phyloP scores from a whole-genome alignment of 2,329 filamentous ascomycete genomes.

The Didymella glomerata region DNA sequence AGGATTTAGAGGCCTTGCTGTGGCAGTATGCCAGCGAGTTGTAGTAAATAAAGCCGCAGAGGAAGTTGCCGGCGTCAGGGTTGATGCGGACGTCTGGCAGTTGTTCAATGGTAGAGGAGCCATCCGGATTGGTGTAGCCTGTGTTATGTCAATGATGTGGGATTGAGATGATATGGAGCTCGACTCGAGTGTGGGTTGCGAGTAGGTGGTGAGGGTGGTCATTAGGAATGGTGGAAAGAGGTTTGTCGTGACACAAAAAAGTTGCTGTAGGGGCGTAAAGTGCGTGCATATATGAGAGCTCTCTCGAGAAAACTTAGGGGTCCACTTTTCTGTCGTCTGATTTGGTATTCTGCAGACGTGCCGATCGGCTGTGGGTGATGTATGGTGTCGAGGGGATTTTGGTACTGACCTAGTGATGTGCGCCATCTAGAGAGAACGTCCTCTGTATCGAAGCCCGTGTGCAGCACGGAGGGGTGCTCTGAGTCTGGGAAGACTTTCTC shows the following conservation, averaged over 20 bases:
- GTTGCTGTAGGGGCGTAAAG: too few species aligned
- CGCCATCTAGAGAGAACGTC: conserved; percentile 48
- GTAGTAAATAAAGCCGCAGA: conserved; percentile 51
- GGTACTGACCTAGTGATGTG: background rate
- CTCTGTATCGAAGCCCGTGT: conserved; percentile 42
- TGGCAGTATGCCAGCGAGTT: conserved; percentile 46
- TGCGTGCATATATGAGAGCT: too few species aligned
- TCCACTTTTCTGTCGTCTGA: background rate
- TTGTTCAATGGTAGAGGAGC: background rate
- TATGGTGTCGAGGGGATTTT: background rate
- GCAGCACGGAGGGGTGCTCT: conserved; percentile 32
- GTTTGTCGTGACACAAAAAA: too few species aligned
- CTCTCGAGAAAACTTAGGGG: too few species aligned
- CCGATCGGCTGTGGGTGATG: background rate
- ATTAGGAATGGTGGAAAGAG: too few species aligned
- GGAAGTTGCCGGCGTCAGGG: conserved; percentile 47
- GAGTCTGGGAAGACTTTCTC: conserved; percentile 14
- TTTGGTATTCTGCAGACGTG: background rate
- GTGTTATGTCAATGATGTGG: conserved; percentile 14
- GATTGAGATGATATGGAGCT: too few species aligned
- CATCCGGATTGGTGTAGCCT: conserved; percentile 12
- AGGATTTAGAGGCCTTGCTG: background rate
- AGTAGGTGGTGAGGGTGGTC: too few species aligned
- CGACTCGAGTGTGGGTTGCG: too few species aligned
- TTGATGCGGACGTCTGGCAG: conserved; percentile 40